These are phyloP conservation scores for Gnomoniopsis sp. DNA, from an alignment of 2,329 filamentous ascomycete genomes.

Conservation along the genomic window DNA sequence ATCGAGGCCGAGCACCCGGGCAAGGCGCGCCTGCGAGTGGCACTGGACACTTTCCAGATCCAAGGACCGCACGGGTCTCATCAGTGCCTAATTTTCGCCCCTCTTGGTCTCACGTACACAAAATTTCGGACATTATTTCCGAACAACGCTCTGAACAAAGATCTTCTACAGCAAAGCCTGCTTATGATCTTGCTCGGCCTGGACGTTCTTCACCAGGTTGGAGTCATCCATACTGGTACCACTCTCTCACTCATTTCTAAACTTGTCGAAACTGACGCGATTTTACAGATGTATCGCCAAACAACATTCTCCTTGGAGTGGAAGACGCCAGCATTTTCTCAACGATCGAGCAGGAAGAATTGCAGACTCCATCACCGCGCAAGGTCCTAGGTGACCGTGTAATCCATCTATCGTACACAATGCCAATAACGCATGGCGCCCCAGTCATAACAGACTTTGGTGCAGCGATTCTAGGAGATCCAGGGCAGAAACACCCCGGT, in stretches of 20 bases:
- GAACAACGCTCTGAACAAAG: constrained; percentile 1
- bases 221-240: constrained; percentile 21
- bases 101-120: not conserved
- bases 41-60: not conserved
- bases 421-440: constrained; percentile 23
- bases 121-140: not conserved
- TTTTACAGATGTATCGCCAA: constrained; percentile 24
- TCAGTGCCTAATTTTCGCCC: not conserved
- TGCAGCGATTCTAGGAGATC: constrained; percentile 25
- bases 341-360: constrained; percentile 16
- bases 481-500: constrained; percentile 21
- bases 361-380: constrained; percentile 21
- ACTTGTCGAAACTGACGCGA: not conserved
- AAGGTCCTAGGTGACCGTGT: constrained; percentile 27
- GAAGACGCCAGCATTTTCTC: constrained; percentile 17
- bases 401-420: constrained; percentile 25
- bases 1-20: not conserved
- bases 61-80: not conserved
- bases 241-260: not conserved
- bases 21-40: not conserved
- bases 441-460: constrained; percentile 30
- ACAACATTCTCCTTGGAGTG: constrained; percentile 26
- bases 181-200: constrained; percentile 16
- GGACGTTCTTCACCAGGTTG: constrained; percentile 20
- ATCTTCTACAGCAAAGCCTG: constrained; percentile 9